Conservation (phyloP, 352 stramenopile species). For the Thraustochytrium sp. region DNA sequence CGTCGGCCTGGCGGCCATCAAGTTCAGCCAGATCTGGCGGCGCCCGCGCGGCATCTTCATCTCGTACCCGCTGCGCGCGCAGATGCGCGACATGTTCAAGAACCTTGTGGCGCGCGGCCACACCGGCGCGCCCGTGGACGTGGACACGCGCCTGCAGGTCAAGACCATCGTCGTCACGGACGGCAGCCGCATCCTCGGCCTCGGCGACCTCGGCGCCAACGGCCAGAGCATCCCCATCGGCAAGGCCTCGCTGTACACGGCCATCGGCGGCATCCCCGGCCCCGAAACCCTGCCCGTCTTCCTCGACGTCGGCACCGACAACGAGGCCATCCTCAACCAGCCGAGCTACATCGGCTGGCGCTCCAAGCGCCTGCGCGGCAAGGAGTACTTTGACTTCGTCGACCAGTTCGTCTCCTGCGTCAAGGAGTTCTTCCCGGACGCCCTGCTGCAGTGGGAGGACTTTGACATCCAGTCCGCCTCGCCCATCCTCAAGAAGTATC, state of each 20-base stretch:
- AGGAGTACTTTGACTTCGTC: slow-evolving; percentile 85
- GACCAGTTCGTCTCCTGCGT: slow-evolving; percentile 76
- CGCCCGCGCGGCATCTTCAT: slow-evolving; percentile 17
- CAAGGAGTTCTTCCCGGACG: slow-evolving; percentile 68
- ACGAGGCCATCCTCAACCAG: slow-evolving; percentile 77
- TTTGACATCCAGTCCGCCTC: slow-evolving; percentile 76
- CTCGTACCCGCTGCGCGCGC: slow-evolving; percentile 30
- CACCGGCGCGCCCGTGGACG: slow-evolving; percentile 88
- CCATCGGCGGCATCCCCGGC: slow-evolving; percentile 82
- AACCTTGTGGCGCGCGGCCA: slow-evolving; percentile 60
- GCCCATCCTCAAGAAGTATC: slow-evolving; percentile 69
- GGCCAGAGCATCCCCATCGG: slow-evolving; percentile 95
- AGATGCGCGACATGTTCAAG: slow-evolving; percentile 73
- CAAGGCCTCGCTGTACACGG: slow-evolving; percentile 88
- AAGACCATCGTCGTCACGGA: slow-evolving; percentile 93
- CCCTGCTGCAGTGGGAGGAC: slow-evolving; percentile 75
- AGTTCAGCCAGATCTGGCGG: slow-evolving; percentile 62
- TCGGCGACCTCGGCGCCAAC: slow-evolving; percentile 90
- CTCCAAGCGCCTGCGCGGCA: slow-evolving; percentile 75
- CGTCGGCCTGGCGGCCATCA: slow-evolving; percentile 79
- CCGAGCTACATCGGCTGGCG: slow-evolving; percentile 88
- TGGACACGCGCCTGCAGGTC: slow-evolving; percentile 88
- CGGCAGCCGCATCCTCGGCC: slow-evolving; percentile 85
- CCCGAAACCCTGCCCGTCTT: slow-evolving; percentile 85
- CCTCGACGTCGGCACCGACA: slow-evolving; percentile 92